Evolutionary conservation across 352 stramenopile species (phyloP), one percentile per base, ranked within the genome.

Genomic region (Globisporangium cystogenes): DNA sequence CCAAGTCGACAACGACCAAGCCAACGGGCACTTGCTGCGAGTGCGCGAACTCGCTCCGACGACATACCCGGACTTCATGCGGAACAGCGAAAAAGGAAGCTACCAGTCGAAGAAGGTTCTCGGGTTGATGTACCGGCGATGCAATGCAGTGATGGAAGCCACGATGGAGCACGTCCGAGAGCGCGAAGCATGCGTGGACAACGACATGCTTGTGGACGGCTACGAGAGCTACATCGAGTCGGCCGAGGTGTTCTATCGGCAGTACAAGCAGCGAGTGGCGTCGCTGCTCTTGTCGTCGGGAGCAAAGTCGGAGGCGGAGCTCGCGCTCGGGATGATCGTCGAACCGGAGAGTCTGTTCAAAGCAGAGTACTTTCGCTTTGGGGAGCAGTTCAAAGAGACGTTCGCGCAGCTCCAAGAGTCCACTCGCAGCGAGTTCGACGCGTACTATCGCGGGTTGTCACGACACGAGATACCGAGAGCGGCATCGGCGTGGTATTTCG

Each of bases 51-150:
- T 79, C 7, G 67, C 74, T 14, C 74, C 78, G 7, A 73, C 69
- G 20, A 67, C 65, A 27, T 94, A 92, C 44, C 81, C 84, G 2
- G 84, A 93, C 36, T 94, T 93, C 48, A 87, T 94, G 82, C 61
- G 81, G 31, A 93, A 87, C 40, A 66, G 59, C 7, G 72, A 86
- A 12, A 88, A 87, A 21, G 59, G 64, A 0, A 74, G 58, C 18
- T 91, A 93, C 47, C 65, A 64, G 51, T 94, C 84, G 4, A 71
- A 61, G 26, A 90, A 90, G 40, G 65, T 89, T 36, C 58, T 93
- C 8, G 84, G 84, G 3, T 73, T 85, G 26, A 78, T 94, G 67
- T 92, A 81, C 57, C 84, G 82, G 0, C 72, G 77, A 20, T 82
- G 72, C 41, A 74, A 76, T 31, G 67, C 75, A 18, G 68, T 87